Evolutionary conservation across 441 rosid species (phyloP).

Genomic region (Eruca vesicaria): DNA sequence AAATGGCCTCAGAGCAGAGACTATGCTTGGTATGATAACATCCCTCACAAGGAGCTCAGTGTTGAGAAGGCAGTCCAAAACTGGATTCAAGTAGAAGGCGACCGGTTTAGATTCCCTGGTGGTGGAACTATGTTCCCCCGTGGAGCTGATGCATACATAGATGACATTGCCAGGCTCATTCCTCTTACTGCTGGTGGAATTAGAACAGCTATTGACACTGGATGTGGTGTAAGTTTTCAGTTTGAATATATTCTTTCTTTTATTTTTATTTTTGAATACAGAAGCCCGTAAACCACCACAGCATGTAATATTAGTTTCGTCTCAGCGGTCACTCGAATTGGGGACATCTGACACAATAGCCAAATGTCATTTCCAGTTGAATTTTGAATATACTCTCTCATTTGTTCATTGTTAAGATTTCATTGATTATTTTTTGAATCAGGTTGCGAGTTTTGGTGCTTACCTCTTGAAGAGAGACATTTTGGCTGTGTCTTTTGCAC

Average conservation of each 20-base stretch:
- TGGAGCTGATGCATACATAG: conserved; percentile 94
- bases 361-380: no score
- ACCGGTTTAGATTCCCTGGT: conserved; percentile 90
- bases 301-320: no score
- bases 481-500: conserved; percentile 83
- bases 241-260: background rate
- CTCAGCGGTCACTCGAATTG: no score
- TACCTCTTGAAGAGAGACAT: conserved; percentile 81
- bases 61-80: conserved; percentile 95
- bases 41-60: conserved; percentile 92
- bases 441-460: conserved; percentile 99
- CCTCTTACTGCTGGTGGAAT: conserved; percentile 75
- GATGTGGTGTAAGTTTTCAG: conserved; percentile 76
- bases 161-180: conserved; percentile 72
- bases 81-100: conserved; percentile 92
- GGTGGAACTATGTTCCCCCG: conserved; percentile 96
- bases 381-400: background rate
- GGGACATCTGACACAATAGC: no score
- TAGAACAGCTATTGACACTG: conserved; percentile 91
- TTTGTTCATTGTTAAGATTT: background rate
- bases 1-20: conserved; percentile 98
- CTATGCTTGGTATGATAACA: conserved; percentile 91
- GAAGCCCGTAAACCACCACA: background rate
- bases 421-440: background rate
- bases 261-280: no score